Conservation (phyloP, 2,329 filamentous ascomycete species). For the Colletotrichum sp. region DNA sequence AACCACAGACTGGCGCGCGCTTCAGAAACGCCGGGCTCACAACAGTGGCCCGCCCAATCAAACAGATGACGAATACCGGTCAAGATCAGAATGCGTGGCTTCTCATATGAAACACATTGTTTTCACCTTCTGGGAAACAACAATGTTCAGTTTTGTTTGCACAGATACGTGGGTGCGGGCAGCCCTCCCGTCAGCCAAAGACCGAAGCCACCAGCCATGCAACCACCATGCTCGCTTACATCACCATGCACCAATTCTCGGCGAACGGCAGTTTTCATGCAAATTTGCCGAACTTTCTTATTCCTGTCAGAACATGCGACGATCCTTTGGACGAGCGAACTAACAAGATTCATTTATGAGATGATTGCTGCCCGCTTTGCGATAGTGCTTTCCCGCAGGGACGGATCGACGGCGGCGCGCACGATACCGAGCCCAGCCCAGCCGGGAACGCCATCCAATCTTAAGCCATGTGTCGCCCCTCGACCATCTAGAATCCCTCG, state of each 20-base stretch:
- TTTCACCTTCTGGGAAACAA: not conserved
- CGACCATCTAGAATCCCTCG: not conserved
- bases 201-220: not conserved
- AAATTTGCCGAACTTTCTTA: not conserved
- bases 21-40: conserved; percentile 5
- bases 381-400: not conserved
- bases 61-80: not conserved
- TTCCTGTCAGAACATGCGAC: conserved; percentile 5
- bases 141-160: not conserved
- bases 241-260: not conserved
- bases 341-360: not conserved
- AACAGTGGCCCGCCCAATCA: not conserved
- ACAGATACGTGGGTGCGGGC: not conserved
- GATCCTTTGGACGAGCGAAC: not conserved
- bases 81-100: not conserved
- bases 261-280: conserved; percentile 4
- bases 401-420: not conserved
- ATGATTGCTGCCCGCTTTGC: not conserved
- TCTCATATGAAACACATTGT: conserved; percentile 6
- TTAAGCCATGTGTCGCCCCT: not conserved
- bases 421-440: not conserved
- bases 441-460: conserved; percentile 9
- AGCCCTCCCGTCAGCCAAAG: not conserved
- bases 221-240: not conserved
- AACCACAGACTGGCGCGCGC: conserved; percentile 10